Percentiles rank a stretch among this genome's conserved stretches.
These are phyloP conservation scores for Apiospora arundinis DNA, from an alignment of 2,329 filamentous ascomycete species.

Conservation along the genomic window DNA sequence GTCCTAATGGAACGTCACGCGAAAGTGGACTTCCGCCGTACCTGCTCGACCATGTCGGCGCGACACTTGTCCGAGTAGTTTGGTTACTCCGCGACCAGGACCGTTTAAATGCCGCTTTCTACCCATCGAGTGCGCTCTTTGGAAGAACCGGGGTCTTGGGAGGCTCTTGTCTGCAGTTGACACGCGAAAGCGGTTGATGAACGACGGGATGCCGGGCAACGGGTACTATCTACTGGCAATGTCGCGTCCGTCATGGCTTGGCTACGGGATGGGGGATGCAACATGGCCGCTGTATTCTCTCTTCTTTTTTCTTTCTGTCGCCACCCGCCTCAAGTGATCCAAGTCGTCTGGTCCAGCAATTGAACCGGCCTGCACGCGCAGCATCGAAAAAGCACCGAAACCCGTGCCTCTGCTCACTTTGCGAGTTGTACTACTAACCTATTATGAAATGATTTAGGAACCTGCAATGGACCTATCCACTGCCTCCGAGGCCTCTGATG, in stretches of 20 bases:
- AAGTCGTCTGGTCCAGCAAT: not conserved
- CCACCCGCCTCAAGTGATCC: not conserved
- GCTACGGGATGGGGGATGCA: slow-evolving; percentile 23
- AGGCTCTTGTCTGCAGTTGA: slow-evolving; percentile 3
- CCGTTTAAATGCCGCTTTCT: slow-evolving; percentile 25
- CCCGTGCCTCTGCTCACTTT: not conserved
- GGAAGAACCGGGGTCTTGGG: slow-evolving; percentile 25
- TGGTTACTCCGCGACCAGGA: slow-evolving; percentile 21
- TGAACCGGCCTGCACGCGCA: not conserved
- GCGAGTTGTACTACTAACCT: slow-evolving; percentile 10
- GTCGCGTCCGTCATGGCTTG: not conserved
- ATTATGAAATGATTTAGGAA: not conserved
- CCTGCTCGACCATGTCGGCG: slow-evolving; percentile 20
- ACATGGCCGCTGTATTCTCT: slow-evolving; percentile 20
- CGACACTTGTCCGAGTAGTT: not conserved
- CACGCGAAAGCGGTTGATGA: slow-evolving; percentile 22
- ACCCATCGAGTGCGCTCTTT: slow-evolving; percentile 25
- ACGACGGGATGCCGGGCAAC: slow-evolving; percentile 14
- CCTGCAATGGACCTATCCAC: slow-evolving; percentile 22
- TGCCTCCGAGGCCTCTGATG: slow-evolving; percentile 22
- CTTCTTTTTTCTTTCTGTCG: not conserved
- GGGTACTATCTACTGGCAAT: slow-evolving; percentile 20
- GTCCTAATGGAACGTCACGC: slow-evolving; percentile 26
- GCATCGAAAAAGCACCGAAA: not conserved
- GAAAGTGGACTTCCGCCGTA: slow-evolving; percentile 25